phyloP scores from a whole-genome alignment of 305 asterid species.

The Stenogyne calaminthoides region DNA sequence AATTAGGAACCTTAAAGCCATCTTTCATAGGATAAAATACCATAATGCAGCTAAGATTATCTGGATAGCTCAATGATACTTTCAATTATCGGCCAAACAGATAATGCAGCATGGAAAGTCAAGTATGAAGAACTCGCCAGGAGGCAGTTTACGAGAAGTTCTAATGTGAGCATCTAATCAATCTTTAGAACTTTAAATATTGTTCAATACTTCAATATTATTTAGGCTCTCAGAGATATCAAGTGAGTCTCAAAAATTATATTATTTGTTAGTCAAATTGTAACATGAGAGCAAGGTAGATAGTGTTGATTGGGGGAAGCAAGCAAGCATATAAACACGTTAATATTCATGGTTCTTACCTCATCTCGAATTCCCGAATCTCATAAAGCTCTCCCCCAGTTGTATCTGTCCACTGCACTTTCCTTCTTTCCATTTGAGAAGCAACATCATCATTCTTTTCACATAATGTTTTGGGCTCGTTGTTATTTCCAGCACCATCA shows the following conservation, averaged over 20 bases:
- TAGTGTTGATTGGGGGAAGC: conserved; percentile 9
- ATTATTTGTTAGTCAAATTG: conserved; percentile 11
- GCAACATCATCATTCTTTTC: conserved; percentile 39
- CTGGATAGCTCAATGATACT: not conserved
- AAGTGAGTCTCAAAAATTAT: not conserved
- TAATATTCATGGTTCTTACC: conserved; percentile 43
- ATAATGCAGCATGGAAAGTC: not conserved
- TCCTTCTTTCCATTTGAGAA: conserved; percentile 56
- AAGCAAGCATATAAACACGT: conserved; percentile 9
- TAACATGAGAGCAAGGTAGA: not conserved
- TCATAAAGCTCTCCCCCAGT: conserved; percentile 76
- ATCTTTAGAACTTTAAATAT: not conserved
- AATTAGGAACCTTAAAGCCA: not conserved
- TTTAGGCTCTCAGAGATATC: not conserved
- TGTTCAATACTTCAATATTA: not conserved
- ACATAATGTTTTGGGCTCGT: conserved; percentile 35
- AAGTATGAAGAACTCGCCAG: conserved; percentile 1
- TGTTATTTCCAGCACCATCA: conserved; percentile 24
- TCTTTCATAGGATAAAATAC: not conserved
- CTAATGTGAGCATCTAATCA: not conserved
- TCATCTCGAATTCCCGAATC: conserved; percentile 84
- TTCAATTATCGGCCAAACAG: not conserved
- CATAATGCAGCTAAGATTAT: not conserved
- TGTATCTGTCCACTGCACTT: conserved; percentile 86
- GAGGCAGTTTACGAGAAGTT: not conserved